These are phyloP conservation scores for Staphylotrichum tortipilum DNA, from an alignment of 495 filamentous ascomycete species.

Conservation along the genomic window DNA sequence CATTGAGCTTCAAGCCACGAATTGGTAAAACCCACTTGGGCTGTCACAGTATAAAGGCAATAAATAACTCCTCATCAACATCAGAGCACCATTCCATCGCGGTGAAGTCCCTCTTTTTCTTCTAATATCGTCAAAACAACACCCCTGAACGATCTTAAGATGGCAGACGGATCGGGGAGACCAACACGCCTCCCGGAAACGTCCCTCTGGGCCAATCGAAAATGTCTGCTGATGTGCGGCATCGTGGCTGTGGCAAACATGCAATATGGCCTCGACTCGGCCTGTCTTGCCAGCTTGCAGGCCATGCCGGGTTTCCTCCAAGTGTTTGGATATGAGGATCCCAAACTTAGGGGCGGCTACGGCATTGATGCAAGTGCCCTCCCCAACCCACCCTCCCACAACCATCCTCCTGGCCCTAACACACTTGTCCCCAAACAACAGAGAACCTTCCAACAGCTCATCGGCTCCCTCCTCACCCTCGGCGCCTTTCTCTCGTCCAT, in stretches of 20 bases:
- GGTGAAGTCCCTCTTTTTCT: no score
- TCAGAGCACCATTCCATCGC: no score
- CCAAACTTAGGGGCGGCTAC: slow-evolving; percentile 11
- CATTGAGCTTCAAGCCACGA: no score
- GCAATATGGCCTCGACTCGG: slow-evolving; percentile 55
- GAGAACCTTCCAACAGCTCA: slow-evolving; percentile 44
- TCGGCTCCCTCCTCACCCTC: slow-evolving; percentile 48
- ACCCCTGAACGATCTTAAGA: no score
- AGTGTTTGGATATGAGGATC: slow-evolving; percentile 25
- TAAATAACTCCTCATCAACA: no score
- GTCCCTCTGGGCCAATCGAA: slow-evolving; percentile 33
- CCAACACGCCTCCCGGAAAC: slow-evolving; percentile 23
- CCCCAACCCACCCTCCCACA: background rate
- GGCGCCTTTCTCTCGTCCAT: slow-evolving; percentile 50
- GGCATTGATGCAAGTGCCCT: slow-evolving; percentile 9
- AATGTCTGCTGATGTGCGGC: slow-evolving; percentile 33
- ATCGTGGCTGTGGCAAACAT: slow-evolving; percentile 33
- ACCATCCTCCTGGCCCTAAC: background rate
- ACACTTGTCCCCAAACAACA: no score
- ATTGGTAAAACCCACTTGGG: no score
- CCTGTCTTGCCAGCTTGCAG: slow-evolving; percentile 49
- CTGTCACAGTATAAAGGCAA: no score
- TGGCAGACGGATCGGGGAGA: background rate
- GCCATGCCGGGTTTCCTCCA: slow-evolving; percentile 52
- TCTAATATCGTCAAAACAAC: no score